Evolutionary conservation across 1,139 yeast species (phyloP).

Genomic region (Debaryomyces nepalensis): DNA sequence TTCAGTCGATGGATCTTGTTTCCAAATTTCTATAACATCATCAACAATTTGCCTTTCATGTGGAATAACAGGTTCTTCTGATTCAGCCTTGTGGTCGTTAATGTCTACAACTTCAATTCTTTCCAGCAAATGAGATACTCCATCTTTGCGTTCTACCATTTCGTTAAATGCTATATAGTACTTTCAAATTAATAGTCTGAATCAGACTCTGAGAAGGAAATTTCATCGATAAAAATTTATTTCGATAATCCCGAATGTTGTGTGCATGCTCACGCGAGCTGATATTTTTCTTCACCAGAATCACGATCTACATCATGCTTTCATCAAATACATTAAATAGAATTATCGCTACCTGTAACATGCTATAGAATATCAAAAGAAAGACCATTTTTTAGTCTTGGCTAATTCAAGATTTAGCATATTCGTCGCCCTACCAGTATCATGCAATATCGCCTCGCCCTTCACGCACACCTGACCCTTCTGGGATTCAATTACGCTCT

Average conservation of each 20-base stretch:
- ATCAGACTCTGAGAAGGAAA: slow-evolving; percentile 1
- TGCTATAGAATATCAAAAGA: neutral
- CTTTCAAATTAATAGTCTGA: no score
- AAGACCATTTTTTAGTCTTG: slow-evolving; percentile 6
- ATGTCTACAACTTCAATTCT: slow-evolving; percentile 38
- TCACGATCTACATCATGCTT: no score
- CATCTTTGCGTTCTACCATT: slow-evolving; percentile 2
- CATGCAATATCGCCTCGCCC: slow-evolving; percentile 41
- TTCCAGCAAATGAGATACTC: slow-evolving; percentile 12
- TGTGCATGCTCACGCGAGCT: slow-evolving; percentile 1
- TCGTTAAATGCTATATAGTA: no score
- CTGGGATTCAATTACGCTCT: slow-evolving; percentile 39
- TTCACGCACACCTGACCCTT: slow-evolving; percentile 43
- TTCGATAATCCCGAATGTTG: neutral
- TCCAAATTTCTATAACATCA: slow-evolving; percentile 68
- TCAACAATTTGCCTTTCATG: slow-evolving; percentile 68
- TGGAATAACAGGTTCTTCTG: slow-evolving; percentile 50
- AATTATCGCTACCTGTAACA: neutral
- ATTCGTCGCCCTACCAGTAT: slow-evolving; percentile 42
- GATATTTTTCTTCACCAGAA: no score
- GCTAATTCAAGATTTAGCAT: neutral
- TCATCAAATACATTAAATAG: neutral
- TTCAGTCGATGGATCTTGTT: slow-evolving; percentile 67
- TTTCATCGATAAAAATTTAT: slow-evolving; percentile 4
- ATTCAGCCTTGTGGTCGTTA: slow-evolving; percentile 32